Evolutionary conservation across 2,329 filamentous ascomycete species (phyloP), one percentile per base, ranked within the genome.

Genomic region (Orbilia brochopaga): DNA sequence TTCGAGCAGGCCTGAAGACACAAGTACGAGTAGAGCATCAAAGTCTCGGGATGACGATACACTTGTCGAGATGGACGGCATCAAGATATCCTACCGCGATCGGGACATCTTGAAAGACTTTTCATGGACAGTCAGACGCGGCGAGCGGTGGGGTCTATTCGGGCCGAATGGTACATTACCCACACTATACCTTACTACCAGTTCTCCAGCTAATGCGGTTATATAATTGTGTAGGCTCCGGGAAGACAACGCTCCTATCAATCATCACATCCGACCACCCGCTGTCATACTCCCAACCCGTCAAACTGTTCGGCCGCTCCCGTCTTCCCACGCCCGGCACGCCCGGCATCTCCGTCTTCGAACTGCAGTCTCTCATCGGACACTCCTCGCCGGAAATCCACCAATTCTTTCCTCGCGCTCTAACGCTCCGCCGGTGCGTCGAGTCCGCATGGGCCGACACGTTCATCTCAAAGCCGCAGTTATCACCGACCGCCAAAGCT

Each of bases 201-300:
- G 27, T 8, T 46, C 40, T 13, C 30, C 19, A 48, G 13, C 37
- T 42, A 13, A 15, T 13, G 15, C 13, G 11, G 37, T 42, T 37
- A 37, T 13, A 37, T 37, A 13, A 42, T 17, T 17, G 13, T 42
- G 13, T 5, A 79, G 78, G 90, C 11, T 96, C 91, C 0, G 94
- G 94, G 17, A 99, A 99, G 82, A 99, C 94, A 0, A 99, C 94
- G 0, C 84, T 99, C 42, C 85, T 97, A 27, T 94, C 92, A 3
- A 84, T 99, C 4, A 90, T 99, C 69, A 95, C 91, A 69, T 97
- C 93, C 0, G 94, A 99, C 77, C 94, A 99, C 76, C 94, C 94
- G 0, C 93, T 97, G 79, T 88, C 92, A 0, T 99, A 97, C 79
- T 91, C 90, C 0, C 85, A 92, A 23, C 92, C 93, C 0, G 88